phyloP scores from a whole-genome alignment of 2,329 filamentous ascomycete genomes.

The Bipolaris cookei region DNA sequence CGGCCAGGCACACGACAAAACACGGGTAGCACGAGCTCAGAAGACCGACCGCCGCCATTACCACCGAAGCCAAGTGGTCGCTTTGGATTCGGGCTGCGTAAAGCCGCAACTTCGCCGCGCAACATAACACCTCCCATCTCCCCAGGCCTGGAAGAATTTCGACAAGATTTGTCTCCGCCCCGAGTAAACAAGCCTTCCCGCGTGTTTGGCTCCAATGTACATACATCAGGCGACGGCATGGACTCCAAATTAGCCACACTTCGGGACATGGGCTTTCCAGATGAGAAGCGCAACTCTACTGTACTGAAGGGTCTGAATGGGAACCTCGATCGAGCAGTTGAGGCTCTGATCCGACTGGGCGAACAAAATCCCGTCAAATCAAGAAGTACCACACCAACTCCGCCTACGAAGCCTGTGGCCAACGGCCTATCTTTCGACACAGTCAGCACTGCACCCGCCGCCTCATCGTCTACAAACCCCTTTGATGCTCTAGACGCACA shows the following conservation, averaged over 20 bases:
- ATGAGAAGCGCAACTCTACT: constrained; percentile 79
- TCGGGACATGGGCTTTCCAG: constrained; percentile 89
- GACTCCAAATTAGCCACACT: constrained; percentile 79
- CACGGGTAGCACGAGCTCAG: constrained; percentile 63
- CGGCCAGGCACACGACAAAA: constrained; percentile 58
- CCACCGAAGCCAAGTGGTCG: constrained; percentile 66
- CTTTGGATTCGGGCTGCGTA: constrained; percentile 70
- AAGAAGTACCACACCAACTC: constrained; percentile 56
- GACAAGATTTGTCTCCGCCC: constrained; percentile 45
- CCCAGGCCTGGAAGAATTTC: constrained; percentile 43
- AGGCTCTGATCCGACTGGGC: constrained; percentile 81
- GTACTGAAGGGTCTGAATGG: constrained; percentile 84
- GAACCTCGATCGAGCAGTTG: constrained; percentile 83
- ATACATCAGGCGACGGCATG: constrained; percentile 61
- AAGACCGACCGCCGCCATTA: constrained; percentile 63
- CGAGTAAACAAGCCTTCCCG: constrained; percentile 68
- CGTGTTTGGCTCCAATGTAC: constrained; percentile 72
- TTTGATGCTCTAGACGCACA: constrained; percentile 54
- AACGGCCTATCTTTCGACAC: constrained; percentile 55
- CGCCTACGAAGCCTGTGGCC: constrained; percentile 57
- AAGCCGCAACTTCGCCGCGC: constrained; percentile 72
- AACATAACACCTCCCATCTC: constrained; percentile 57
- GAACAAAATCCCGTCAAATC: constrained; percentile 57
- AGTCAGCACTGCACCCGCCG: constrained; percentile 38
- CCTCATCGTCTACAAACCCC: constrained; percentile 47